Evolutionary conservation across 208 protist genomes (phyloP).

Genomic region (Borovskyia barvae): DNA sequence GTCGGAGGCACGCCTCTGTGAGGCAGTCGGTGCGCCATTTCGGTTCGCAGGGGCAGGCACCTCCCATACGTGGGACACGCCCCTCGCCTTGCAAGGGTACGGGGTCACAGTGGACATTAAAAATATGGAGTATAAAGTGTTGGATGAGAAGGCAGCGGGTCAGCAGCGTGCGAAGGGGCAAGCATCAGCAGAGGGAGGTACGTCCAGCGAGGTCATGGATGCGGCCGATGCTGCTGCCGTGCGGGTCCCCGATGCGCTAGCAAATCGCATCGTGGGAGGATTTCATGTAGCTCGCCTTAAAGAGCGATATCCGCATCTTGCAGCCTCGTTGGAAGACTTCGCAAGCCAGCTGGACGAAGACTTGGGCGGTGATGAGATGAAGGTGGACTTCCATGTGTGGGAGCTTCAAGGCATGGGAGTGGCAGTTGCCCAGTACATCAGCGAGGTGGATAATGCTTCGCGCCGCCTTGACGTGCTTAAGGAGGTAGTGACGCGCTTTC

Average conservation of each 20-base stretch:
- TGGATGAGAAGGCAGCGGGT: conserved; percentile 77
- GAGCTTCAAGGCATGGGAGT: conserved; percentile 66
- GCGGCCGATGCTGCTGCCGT: neutral
- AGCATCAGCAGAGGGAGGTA: neutral
- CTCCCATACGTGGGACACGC: conserved; percentile 25
- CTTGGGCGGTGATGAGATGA: conserved; percentile 30
- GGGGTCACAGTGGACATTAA: conserved; percentile 95
- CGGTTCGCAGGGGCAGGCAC: neutral
- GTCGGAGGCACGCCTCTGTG: conserved; percentile 21
- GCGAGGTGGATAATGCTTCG: conserved; percentile 37
- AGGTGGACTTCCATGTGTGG: conserved; percentile 70
- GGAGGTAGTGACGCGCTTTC: conserved; percentile 89
- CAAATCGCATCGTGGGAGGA: conserved; percentile 29
- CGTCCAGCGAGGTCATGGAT: neutral
- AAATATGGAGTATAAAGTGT: conserved; percentile 96
- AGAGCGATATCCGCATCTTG: conserved; percentile 34
- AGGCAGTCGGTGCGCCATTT: neutral
- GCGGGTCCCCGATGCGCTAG: neutral
- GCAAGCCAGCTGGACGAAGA: conserved; percentile 27
- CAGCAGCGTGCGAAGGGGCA: conserved; percentile 13
- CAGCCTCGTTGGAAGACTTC: conserved; percentile 36
- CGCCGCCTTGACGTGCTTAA: conserved; percentile 53
- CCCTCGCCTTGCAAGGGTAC: conserved; percentile 89
- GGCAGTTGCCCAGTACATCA: conserved; percentile 51
- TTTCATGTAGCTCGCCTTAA: conserved; percentile 36